Base-by-base conservation (phyloP, 192 early-diverging fungal genomes). In the Rhizophagus sp. region DNA sequence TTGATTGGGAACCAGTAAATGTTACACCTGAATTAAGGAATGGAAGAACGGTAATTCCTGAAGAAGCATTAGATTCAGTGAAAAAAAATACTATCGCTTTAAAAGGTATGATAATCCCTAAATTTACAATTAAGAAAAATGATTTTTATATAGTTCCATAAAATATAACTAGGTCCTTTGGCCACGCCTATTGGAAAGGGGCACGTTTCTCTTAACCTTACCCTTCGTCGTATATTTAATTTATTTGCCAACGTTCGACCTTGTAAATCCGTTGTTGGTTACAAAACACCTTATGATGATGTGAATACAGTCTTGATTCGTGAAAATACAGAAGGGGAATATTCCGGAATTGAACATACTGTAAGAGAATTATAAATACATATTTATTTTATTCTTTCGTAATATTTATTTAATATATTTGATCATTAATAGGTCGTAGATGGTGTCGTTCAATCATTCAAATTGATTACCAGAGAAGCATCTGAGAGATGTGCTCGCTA, bases 281-380 rank as follows among this genome's bases (percentile, higher is more conserved):
- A 93, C 89, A 96, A 94, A 84, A 99, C 98, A 30, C 94, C 93
- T 69, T 98, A 98, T 84, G 94, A 95, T 80, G 92, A 98, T 83
- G 98, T 99, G 71, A 91, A 99, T 89, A 96, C 96, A 22, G 98
- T 99, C 62, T 89, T 99, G 80, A 99, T 99, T 85, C 95, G 98
- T 85, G 98, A 99, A 87, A 99, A 99, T 92, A 99, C 98, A 25
- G 98, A 99, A 88, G 98, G 98, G 80, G 98, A 99, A 88, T 99
- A 99, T 91, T 97, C 95, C 83, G 98, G 98, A 57, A 98, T 99
- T 83, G 97, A 99, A 88, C 97, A 98, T 88, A 91, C 90, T 81
- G 89, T 90, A 82, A 76, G 83, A 71, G 25, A 39, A 73, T 57
- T 13, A 33, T 36, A 27, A 50, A 15, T 47, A 19, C 10, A 70